Conservation (phyloP, 2,329 filamentous ascomycete species). For the Hymenoscyphus infarciens region DNA sequence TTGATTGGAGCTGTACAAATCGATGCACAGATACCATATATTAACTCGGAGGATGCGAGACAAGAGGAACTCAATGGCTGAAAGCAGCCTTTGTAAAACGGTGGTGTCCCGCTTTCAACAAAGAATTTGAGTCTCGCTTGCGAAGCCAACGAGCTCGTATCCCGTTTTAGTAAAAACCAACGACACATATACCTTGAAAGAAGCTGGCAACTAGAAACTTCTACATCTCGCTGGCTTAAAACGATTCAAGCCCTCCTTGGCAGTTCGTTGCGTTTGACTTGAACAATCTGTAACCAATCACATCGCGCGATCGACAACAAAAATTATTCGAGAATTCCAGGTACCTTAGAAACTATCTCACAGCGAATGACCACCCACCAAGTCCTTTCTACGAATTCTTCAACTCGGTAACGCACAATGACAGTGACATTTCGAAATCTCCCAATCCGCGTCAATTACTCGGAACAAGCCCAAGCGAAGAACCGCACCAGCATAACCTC, state of each 20-base stretch:
- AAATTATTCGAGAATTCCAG: not conserved
- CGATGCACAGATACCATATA: not conserved
- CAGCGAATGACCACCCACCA: not conserved
- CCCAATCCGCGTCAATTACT: not conserved
- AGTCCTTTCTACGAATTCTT: not conserved
- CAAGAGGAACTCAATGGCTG: not conserved
- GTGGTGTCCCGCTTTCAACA: not conserved
- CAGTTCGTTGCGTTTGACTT: not conserved
- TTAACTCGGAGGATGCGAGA: not conserved
- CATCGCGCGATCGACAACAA: not conserved
- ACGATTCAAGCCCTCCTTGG: no score
- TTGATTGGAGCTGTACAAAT: no score
- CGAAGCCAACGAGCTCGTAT: not conserved
- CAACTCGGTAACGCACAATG: not conserved
- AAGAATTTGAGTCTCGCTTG: not conserved
- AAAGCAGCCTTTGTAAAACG: not conserved
- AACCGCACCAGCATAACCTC: conserved; percentile 7
- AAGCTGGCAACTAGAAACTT: not conserved
- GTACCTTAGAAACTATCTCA: not conserved
- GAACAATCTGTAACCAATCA: not conserved
- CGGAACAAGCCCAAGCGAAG: not conserved
- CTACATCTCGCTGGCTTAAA: no score
- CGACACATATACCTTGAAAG: not conserved
- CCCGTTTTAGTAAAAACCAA: not conserved
- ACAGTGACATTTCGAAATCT: not conserved